These are phyloP conservation scores for Sordariomycetes sp. DNA, from an alignment of 2,329 filamentous ascomycete species.

Conservation along the genomic window DNA sequence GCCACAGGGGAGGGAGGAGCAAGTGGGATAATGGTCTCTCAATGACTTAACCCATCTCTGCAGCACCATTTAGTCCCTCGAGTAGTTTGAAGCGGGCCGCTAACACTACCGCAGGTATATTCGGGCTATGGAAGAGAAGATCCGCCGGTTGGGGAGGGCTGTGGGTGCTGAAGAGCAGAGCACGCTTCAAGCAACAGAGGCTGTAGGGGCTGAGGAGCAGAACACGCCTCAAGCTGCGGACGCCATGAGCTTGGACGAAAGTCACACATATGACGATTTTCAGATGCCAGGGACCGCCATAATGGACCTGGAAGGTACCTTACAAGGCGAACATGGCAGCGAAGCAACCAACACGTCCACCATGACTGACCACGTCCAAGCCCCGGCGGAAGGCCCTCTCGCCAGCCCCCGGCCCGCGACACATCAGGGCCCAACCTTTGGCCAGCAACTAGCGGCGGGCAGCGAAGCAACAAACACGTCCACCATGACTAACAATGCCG, in stretches of 20 bases:
- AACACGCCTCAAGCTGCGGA: too few species aligned
- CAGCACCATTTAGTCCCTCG: not conserved
- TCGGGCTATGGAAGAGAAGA: not conserved
- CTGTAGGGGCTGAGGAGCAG: too few species aligned
- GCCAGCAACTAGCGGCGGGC: conserved; percentile 19
- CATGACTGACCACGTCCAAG: not conserved
- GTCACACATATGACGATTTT: not conserved
- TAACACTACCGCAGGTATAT: not conserved
- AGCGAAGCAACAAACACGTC: not conserved
- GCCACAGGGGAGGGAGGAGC: conserved; percentile 15
- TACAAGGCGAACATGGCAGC: not conserved
- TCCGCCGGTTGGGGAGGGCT: not conserved
- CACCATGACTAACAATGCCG: not conserved
- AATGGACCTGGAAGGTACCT: not conserved
- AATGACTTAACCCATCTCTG: not conserved
- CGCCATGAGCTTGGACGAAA: not conserved
- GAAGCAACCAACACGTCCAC: not conserved
- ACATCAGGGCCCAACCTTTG: conserved; percentile 13
- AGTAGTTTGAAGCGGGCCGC: not conserved
- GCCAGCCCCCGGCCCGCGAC: conserved; percentile 5
- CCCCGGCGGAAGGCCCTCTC: not conserved
- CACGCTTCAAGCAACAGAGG: conserved; percentile 5
- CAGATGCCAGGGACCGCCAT: not conserved
- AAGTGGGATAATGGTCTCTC: conserved; percentile 10
- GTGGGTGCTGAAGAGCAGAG: not conserved